Conservation (phyloP, 2,329 filamentous ascomycete genomes). For the Sclerotinia nivalis region DNA sequence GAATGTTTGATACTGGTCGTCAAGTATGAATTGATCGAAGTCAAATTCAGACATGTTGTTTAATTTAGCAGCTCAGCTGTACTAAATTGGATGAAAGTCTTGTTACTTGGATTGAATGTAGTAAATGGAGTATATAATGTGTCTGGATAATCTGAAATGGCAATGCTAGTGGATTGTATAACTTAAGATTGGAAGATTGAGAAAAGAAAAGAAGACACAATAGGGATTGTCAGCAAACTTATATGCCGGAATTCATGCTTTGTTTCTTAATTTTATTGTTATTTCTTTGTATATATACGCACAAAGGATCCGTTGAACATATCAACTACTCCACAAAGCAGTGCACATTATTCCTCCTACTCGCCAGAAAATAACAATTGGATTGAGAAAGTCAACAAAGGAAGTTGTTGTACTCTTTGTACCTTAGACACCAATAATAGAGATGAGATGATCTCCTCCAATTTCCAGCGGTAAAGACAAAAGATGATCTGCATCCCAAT, state of each 20-base stretch:
- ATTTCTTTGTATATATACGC: background rate
- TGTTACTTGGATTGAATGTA: background rate
- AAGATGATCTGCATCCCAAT: background rate
- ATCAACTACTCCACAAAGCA: background rate
- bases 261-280: constrained; percentile 8
- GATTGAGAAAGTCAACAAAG: background rate
- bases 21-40: background rate
- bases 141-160: background rate
- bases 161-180: constrained; percentile 1
- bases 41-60: background rate
- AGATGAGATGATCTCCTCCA: background rate
- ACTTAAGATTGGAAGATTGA: background rate
- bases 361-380: background rate
- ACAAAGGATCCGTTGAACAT: background rate
- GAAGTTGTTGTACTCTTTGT: background rate
- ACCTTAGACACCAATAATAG: background rate
- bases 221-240: constrained; percentile 24
- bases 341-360: background rate
- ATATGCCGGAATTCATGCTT: constrained; percentile 17
- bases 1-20: background rate
- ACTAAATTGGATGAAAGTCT: constrained; percentile 11
- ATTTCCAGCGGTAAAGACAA: background rate
- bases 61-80: constrained; percentile 28
- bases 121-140: background rate
- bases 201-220: constrained; percentile 22